These are phyloP conservation scores for Vigna unguiculata DNA, from an alignment of 306 rosid genomes.

Conservation along the genomic window DNA sequence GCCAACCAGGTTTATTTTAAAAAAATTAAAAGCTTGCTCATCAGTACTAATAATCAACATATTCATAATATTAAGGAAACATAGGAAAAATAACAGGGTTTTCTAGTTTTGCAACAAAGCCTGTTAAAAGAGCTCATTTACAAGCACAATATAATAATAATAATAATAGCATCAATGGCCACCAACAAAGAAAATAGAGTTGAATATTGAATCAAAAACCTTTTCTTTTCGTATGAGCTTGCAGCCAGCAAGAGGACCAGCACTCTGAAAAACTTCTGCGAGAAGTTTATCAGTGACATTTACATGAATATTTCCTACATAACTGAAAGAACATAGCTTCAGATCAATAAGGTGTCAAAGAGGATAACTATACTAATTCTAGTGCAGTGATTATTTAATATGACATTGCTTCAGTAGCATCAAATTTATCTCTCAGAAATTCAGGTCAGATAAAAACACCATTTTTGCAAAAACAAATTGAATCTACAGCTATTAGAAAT, in stretches of 20 bases:
- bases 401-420: constrained; percentile 28
- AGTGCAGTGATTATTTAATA: constrained; percentile 9
- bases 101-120: constrained; percentile 8
- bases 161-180: background rate
- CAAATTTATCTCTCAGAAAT: constrained; percentile 31
- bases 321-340: constrained; percentile 54
- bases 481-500: constrained; percentile 1
- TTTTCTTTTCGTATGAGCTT: constrained; percentile 68
- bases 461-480: constrained; percentile 16
- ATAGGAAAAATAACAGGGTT: constrained; percentile 11
- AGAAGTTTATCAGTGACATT: constrained; percentile 70
- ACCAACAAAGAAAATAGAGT: constrained; percentile 34
- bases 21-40: background rate
- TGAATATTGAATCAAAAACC: constrained; percentile 54
- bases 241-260: constrained; percentile 73
- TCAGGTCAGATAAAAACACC: constrained; percentile 21
- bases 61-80: background rate
- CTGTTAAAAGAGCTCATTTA: constrained; percentile 16
- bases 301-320: constrained; percentile 73
- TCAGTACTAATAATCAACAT: constrained; percentile 13
- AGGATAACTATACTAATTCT: constrained; percentile 26
- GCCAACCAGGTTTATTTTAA: background rate
- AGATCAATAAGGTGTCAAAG: constrained; percentile 35
- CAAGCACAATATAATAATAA: background rate
- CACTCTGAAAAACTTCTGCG: constrained; percentile 70